Evolutionary conservation across 805 yeast genomes (phyloP), one percentile per base, ranked within the genome.

Genomic region (Sungouiozyma intestinalis): DNA sequence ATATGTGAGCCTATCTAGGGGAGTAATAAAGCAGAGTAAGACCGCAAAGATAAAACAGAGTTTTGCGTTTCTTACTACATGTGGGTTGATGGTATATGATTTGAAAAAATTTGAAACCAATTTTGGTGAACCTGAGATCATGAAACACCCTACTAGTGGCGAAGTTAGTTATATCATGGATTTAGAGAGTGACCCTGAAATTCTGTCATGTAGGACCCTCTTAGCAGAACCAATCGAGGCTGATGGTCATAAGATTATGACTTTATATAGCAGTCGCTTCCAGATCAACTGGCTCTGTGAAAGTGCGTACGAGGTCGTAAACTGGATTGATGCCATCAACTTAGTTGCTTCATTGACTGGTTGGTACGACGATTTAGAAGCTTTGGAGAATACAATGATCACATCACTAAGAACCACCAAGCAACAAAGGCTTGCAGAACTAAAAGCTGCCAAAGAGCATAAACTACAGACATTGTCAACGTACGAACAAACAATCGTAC

Each of bases 321-420:
- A 72, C 17, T 81, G 88, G 88, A 68, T 79, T 33, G 65, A 64
- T 29, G 58, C 73, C 6, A 73, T 59, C 13, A 57, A 61, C 35
- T 38, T 56, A 16, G 40, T 51, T 35, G 57, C 59, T 45, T 45
- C 64, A 27, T 33, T 38, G 42, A 51, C 51, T 48, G 44, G 56
- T 20, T 56, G 52, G 44, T 51, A 21, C 43, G 46, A 45, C 38
- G 54, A 46, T 41, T 45, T 52, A 2, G 47, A 45, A n/a, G 41
- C 51, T 16, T 48, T 67, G 7, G 53, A 59, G 35, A 53, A 53
- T 45, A 70, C 57, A 34, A 48, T 53, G 0, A 43, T 51, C 24
- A 54, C 56, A 24, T 54, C 53, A 6, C 66, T 67, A n/a, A 64
- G 62, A 40, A 48, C 63, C n/a, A 43, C 47, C 7, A 66, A 64